These are phyloP conservation scores for Rhizophlyctis rosea DNA, from an alignment of 192 early-diverging fungal species.

Conservation along the genomic window DNA sequence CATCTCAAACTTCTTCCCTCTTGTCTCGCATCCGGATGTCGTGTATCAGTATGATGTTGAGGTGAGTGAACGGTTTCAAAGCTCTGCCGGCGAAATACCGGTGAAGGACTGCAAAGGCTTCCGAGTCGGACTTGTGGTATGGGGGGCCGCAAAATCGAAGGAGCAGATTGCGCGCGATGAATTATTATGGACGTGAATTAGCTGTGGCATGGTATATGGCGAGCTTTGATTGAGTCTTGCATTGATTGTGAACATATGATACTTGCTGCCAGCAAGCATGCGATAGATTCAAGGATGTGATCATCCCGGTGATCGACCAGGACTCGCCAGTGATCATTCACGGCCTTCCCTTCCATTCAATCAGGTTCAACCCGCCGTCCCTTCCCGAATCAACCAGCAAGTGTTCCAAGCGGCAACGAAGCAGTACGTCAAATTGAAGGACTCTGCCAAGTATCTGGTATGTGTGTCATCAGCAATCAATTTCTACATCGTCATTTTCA, in stretches of 20 bases:
- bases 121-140: neutral
- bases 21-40: slow-evolving; percentile 5
- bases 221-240: no score
- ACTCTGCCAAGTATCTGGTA: slow-evolving; percentile 1
- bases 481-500: neutral
- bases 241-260: no score
- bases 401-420: slow-evolving; percentile 12
- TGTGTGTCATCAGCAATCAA: neutral
- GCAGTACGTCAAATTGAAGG: neutral
- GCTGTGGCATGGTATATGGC: no score
- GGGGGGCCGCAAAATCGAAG: no score
- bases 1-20: slow-evolving; percentile 26
- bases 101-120: neutral
- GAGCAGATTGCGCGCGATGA: no score
- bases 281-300: no score
- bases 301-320: no score
- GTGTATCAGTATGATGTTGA: slow-evolving; percentile 37
- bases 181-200: no score
- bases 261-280: no score
- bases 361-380: slow-evolving; percentile 1
- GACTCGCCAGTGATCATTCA: no score
- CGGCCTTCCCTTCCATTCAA: no score
- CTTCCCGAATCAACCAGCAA: slow-evolving; percentile 11
- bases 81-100: neutral
- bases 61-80: neutral